Evolutionary conservation across 495 filamentous ascomycete genomes (phyloP).

Genomic region (Aspergillus sclerotioniger): DNA sequence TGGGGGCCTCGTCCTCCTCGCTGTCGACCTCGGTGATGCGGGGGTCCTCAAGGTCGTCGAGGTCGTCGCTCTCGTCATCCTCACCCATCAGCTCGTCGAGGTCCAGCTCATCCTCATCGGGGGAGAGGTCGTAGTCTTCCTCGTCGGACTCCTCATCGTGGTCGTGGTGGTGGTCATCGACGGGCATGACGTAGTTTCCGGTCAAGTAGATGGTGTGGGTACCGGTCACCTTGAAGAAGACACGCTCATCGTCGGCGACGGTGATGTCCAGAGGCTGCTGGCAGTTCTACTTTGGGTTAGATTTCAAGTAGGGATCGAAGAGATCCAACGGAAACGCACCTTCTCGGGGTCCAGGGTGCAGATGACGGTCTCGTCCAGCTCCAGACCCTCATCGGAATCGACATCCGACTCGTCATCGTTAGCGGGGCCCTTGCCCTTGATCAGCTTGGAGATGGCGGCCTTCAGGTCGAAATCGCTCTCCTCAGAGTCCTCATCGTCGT

Average conservation of each 20-base stretch:
- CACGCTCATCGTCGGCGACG: slow-evolving; percentile 76
- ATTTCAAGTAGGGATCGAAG: not conserved
- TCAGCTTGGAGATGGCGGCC: slow-evolving; percentile 59
- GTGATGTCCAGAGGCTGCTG: slow-evolving; percentile 95
- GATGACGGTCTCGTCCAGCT: slow-evolving; percentile 82
- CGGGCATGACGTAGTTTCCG: slow-evolving; percentile 82
- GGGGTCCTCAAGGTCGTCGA: slow-evolving; percentile 74
- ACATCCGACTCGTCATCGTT: slow-evolving; percentile 63
- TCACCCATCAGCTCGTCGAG: slow-evolving; percentile 53
- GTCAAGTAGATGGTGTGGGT: slow-evolving; percentile 89
- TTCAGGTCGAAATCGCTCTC: slow-evolving; percentile 58
- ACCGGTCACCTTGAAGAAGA: slow-evolving; percentile 89
- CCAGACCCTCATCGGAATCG: slow-evolving; percentile 62
- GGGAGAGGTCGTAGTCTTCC: slow-evolving; percentile 78
- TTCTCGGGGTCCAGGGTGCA: slow-evolving; percentile 89
- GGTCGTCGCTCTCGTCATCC: slow-evolving; percentile 79
- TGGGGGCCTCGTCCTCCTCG: slow-evolving; percentile 82
- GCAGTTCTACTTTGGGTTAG: slow-evolving; percentile 60
- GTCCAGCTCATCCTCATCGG: slow-evolving; percentile 66
- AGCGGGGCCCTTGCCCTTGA: slow-evolving; percentile 82
- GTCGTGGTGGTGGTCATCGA: slow-evolving; percentile 56
- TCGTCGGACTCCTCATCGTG: slow-evolving; percentile 65
- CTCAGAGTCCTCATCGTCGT: slow-evolving; percentile 55
- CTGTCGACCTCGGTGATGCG: slow-evolving; percentile 82
- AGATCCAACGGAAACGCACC: slow-evolving; percentile 43